Evolutionary conservation across 805 yeast species (phyloP).

Genomic region (Candida ovalis): DNA sequence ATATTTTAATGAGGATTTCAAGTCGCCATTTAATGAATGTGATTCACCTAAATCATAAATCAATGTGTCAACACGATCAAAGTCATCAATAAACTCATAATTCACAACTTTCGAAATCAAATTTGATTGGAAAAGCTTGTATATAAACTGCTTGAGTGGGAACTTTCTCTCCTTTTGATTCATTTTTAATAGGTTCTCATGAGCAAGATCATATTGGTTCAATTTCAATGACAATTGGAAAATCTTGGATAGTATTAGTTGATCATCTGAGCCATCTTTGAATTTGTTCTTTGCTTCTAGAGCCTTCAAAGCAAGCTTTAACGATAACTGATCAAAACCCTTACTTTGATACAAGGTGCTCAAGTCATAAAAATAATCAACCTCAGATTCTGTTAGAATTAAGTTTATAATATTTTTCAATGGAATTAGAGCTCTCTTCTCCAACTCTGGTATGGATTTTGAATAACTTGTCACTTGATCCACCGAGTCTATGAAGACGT

Average conservation of each 20-base stretch:
- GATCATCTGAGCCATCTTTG: slow-evolving; percentile 20
- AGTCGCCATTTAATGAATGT: slow-evolving; percentile 24
- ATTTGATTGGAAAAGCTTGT: slow-evolving; percentile 36
- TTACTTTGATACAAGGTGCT: slow-evolving; percentile 34
- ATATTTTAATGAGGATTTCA: slow-evolving; percentile 36
- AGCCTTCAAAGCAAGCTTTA: slow-evolving; percentile 30
- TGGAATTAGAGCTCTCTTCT: slow-evolving; percentile 18
- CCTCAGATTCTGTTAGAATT: slow-evolving; percentile 29
- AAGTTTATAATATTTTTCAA: slow-evolving; percentile 16
- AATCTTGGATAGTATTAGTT: slow-evolving; percentile 19
- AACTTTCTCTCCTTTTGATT: slow-evolving; percentile 16
- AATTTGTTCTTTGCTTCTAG: slow-evolving; percentile 18
- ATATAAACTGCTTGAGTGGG: slow-evolving; percentile 33
- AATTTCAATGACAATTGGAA: slow-evolving; percentile 30
- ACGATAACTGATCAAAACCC: slow-evolving; percentile 31
- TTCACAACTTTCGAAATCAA: slow-evolving; percentile 37
- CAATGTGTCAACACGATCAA: slow-evolving; percentile 39
- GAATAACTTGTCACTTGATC: slow-evolving; percentile 26
- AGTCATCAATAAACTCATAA: slow-evolving; percentile 42
- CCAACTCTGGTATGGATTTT: slow-evolving; percentile 12
- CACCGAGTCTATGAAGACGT: slow-evolving; percentile 27
- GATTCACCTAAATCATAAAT: slow-evolving; percentile 31
- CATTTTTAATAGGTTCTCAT: slow-evolving; percentile 27
- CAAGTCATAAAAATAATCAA: slow-evolving; percentile 36
- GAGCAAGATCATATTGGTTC: slow-evolving; percentile 28